Evolutionary conservation across 108 stramenopile species (phyloP), one percentile per base, ranked within the genome.

Genomic region (Stephanodiscus triporus): DNA sequence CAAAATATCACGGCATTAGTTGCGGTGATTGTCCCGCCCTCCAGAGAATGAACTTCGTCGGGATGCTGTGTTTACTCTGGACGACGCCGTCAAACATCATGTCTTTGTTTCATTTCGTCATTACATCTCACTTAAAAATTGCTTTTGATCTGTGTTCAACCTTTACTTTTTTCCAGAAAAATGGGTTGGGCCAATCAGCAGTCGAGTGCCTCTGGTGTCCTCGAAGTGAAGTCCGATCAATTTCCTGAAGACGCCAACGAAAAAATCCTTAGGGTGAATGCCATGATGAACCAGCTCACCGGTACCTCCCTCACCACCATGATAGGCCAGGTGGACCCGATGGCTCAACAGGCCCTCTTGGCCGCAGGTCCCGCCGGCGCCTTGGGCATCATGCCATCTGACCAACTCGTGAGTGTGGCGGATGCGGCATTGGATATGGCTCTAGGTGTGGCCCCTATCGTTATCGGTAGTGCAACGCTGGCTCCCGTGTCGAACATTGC

Each of bases 151-250:
- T 37, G 23, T 65, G 22, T 43, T 37, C 62, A 63, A 14, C 29
- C 19, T 61, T 10, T 65, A 16, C 48, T 59, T 19, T 17, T 42
- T 50, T 29, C 3, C 64, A 85, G 80, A 70, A 95, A 91, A 73
- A 95, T 91, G n/a, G 94, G 94, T n/a, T 95, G 94, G 94, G 91
- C 91, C 14, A 84, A 84, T 29, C 86, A 86, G 51, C 90, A 90
- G 63, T 47, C 53, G 24, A 73, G 81, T 13, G 65, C 83, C 38
- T 75, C 77, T 34, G 86, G 86, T 16, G 78, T 83, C 16, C 78
- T 72, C 26, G 90, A 86, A 24, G 82, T 86, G 11, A 81, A 81
- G 17, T 84, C 90, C 11, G 80, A 85, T 22, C 82, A 82, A 53
- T 88, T 92, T 34, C 95, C 95, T 0, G 76, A 72, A 27, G 91